Evolutionary conservation across 352 stramenopile species (phyloP), one percentile per base, ranked within the genome.

Genomic region (Phytopythium boreale): DNA sequence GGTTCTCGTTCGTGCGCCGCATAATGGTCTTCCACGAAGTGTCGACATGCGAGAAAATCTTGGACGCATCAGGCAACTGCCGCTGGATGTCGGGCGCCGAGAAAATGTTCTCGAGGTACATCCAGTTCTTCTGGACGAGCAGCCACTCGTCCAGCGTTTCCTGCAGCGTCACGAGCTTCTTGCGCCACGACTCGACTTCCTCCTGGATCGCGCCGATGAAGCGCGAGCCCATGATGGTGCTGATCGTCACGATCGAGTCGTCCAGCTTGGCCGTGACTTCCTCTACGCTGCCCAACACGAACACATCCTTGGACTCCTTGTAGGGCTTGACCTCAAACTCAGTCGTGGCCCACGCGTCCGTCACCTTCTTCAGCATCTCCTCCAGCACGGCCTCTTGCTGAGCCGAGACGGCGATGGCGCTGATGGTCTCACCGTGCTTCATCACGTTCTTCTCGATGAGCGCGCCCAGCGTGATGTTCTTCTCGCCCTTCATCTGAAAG

Each of bases 291-390:
- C 93, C 94, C 0, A 98, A 72, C 14, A 98, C 89, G 56, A 97
- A 98, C 8, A 97, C 71, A 51, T 97, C 94, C 63, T 98, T 98
- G 17, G 86, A 82, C 24, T 98, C 93, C 62, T 98, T 98, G 74
- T 98, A 97, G 2, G 67, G 69, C 47, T 97, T 97, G 14, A 98
- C 89, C 44, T 98, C 90, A 51, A 98, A 97, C 68, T 98, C 90
- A 6, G 84, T 93, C 7, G 74, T 86, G 1, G 89, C 76, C 93
- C 93, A 98, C 9, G 77, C 84, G n/a, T 87, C 76, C 0, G 78
- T 92, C n/a, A 98, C 90, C 68, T 98, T 98, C 29, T 87, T 84
- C 27, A 98, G 86, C 90, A 97, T 98, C 63, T 94, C 90, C 62
- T 98, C 93, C 0, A 98, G 75, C 1, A 98, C 90, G 0, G 76